Percentiles rank a stretch among this genome's conserved stretches.
phyloP scores from a whole-genome alignment of 305 asterid genomes.

The Petunia hybrid region DNA sequence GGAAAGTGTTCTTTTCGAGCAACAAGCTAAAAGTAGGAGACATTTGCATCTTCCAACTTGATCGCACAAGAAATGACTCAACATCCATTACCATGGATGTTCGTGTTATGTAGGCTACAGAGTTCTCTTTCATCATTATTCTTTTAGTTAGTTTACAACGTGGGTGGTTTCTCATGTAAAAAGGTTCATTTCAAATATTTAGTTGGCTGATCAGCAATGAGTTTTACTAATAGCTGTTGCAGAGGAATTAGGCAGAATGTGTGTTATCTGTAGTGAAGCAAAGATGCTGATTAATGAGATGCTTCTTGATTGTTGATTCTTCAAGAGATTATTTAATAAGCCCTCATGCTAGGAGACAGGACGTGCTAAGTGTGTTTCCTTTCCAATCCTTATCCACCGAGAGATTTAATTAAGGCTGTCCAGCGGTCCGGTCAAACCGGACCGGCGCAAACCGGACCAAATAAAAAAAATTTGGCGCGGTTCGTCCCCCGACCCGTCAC shows the following conservation, averaged over 20 bases:
- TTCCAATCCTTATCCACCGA: too few relatives aligned
- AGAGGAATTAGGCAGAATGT: conserved; percentile 15
- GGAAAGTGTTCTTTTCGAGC: conserved; percentile 29
- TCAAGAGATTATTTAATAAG: too few relatives aligned
- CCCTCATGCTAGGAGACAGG: too few relatives aligned
- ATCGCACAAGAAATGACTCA: neutral
- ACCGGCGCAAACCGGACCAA: too few relatives aligned
- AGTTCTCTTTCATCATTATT: neutral
- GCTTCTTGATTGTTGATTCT: too few relatives aligned
- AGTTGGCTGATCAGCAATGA: conserved; percentile 14
- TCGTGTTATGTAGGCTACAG: conserved; percentile 20
- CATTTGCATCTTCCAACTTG: conserved; percentile 33
- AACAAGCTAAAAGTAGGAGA: conserved; percentile 30
- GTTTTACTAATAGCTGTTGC: neutral
- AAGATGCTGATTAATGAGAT: conserved; percentile 11
- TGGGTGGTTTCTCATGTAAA: conserved; percentile 24
- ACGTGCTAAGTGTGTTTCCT: too few relatives aligned
- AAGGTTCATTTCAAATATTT: neutral
- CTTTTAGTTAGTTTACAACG: neutral
- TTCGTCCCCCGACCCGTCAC: too few relatives aligned
- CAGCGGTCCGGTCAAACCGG: too few relatives aligned
- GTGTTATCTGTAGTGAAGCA: conserved; percentile 13
- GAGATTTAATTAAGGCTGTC: too few relatives aligned
- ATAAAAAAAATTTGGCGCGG: too few relatives aligned
- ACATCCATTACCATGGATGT: conserved; percentile 25